Evolutionary conservation across 345 rosid genomes (phyloP), one percentile per base, ranked within the genome.

Genomic region (Aethionema arabicum): DNA sequence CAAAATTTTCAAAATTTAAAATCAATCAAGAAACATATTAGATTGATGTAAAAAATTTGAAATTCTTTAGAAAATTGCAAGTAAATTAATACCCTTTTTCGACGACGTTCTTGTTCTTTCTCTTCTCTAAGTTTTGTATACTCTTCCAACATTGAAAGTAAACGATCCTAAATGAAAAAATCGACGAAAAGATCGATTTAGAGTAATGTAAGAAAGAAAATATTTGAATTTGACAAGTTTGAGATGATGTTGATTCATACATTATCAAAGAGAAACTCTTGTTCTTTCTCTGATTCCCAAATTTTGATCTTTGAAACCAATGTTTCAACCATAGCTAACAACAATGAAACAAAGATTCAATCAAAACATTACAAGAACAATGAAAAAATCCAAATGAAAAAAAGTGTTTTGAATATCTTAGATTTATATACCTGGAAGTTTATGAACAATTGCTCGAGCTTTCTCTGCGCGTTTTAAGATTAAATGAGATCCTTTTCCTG

Each of bases 391-490:
- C 16, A 40, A 32, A 27, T 55, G 71, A 85, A 21, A 21, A 21
- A 21, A 21, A 21, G 27, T 1, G 27, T 21, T 21, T 21, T 21
- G 27, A 21, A 21, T 21, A 21, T 21, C 27, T 21, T 21, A 21
- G 27, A 2, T 40, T 40, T 40, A 40, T 6, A 12, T 9, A 72
- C 98, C 98, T 77, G 99, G 97, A 59, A 93, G 85, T 73, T 93
- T 93, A 68, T 67, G 84, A 51, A 87, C 95, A 69, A 93, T 68
- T 4, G 84, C 52, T 29, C 99, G 91, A 51, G 99, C 99, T 78
- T 87, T 93, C 81, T 90, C 99, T 40, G 99, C 99, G 27, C 97
- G 97, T 74, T 90, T 93, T 11, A 90, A 87, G 32, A 68, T 83
- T 56, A 93, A 79, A 76, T 93, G 99, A 59, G 95, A 83, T 54